These are phyloP conservation scores for Colletotrichum sp. DNA, from an alignment of 2,329 filamentous ascomycete genomes.

Conservation along the genomic window DNA sequence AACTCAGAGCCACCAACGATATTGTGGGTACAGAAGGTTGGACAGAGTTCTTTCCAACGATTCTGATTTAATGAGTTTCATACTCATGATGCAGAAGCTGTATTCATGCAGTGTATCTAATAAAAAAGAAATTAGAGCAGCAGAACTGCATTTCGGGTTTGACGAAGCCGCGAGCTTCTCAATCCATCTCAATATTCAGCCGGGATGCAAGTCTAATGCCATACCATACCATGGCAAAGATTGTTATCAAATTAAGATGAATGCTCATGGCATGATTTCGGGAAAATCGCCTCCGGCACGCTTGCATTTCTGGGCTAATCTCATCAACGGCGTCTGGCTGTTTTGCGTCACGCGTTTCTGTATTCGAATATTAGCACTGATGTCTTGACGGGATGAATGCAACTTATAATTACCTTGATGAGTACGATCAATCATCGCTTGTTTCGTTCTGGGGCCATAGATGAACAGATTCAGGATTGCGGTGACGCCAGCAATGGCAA, in stretches of 20 bases:
- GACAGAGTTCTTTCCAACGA: not conserved
- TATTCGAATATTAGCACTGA: not conserved
- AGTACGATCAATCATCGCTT: conserved; percentile 33
- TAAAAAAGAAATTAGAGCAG: not conserved
- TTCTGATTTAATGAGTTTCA: fast-evolving
- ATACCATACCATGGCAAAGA: conserved; percentile 35
- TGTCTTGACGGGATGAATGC: fast-evolving
- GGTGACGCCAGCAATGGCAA: conserved; percentile 34
- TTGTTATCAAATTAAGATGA: conserved; percentile 42
- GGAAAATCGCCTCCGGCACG: conserved; percentile 35
- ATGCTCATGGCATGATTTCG: conserved; percentile 46
- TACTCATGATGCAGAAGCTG: not conserved
- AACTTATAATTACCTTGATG: conserved; percentile 29
- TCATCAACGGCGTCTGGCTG: conserved; percentile 3
- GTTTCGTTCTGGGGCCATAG: conserved; percentile 40
- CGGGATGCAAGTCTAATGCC: conserved; percentile 30
- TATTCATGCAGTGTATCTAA: not conserved
- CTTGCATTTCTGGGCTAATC: conserved; percentile 28
- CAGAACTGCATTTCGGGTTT: not conserved
- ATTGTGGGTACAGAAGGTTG: too few species aligned
- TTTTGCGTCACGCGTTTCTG: conserved; percentile 25
- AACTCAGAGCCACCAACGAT: too few species aligned
- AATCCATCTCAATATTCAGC: conserved; percentile 20
- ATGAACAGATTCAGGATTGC: conserved; percentile 37
- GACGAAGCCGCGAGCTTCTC: not conserved